Evolutionary conservation across 1,284 basidiomycete species (phyloP).

Genomic region (Leccinum cinnamomeum): DNA sequence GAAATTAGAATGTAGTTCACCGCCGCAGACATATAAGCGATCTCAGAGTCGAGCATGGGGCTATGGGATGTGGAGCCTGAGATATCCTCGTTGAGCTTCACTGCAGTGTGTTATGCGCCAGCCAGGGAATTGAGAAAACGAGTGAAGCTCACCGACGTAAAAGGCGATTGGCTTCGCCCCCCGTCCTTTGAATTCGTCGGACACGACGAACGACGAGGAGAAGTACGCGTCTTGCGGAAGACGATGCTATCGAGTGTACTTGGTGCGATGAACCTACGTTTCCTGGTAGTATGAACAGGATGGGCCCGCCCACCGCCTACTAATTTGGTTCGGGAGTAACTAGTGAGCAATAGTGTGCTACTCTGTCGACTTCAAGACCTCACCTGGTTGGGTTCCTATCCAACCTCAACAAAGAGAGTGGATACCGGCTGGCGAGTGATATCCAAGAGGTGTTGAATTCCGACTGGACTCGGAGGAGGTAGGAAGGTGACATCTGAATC

Average conservation of each 20-base stretch:
- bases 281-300: conserved; percentile 77
- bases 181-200: conserved; percentile 49
- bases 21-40: conserved; percentile 73
- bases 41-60: conserved; percentile 83
- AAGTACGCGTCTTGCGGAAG: conserved; percentile 80
- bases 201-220: conserved; percentile 50
- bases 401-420: conserved; percentile 87
- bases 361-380: conserved; percentile 15
- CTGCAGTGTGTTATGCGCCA: conserved; percentile 39
- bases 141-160: conserved; percentile 63
- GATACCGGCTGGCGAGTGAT: conserved; percentile 72
- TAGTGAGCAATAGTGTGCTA: conserved; percentile 9
- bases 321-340: background rate
- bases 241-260: conserved; percentile 92
- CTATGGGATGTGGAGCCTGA: conserved; percentile 80
- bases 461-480: conserved; percentile 57
- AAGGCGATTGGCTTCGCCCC: conserved; percentile 70
- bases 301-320: conserved; percentile 58
- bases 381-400: conserved; percentile 74
- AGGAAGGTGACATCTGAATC: conserved; percentile 81
- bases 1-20: conserved; percentile 68
- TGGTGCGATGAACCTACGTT: conserved; percentile 82
- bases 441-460: conserved; percentile 67
- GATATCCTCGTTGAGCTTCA: conserved; percentile 80
- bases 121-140: background rate